A percentile compares a stretch with the other conserved stretches of the same genome.
These are phyloP conservation scores for Spongiforma sp. DNA, from an alignment of 1,284 basidiomycete species.

Conservation along the genomic window DNA sequence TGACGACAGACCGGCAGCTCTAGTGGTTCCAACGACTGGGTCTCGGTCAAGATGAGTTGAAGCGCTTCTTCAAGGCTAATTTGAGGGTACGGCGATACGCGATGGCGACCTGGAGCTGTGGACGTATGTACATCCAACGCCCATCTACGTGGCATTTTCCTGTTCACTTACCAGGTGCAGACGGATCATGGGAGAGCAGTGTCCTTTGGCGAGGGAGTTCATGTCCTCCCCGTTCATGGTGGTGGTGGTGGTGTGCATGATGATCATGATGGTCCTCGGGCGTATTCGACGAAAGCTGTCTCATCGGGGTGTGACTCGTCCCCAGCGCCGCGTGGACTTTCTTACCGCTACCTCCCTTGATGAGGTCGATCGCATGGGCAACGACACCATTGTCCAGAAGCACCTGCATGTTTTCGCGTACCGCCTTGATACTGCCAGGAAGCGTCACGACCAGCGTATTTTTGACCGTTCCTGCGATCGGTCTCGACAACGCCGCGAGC, in stretches of 20 bases:
- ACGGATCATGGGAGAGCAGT: slow-evolving; percentile 70
- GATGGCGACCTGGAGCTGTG: slow-evolving; percentile 67
- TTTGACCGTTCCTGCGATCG: slow-evolving; percentile 75
- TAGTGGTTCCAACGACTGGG: slow-evolving; percentile 48
- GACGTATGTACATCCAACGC: not conserved
- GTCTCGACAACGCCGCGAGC: slow-evolving; percentile 81
- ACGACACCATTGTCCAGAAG: slow-evolving; percentile 64
- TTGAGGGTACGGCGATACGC: slow-evolving; percentile 79
- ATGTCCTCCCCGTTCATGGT: slow-evolving; percentile 51
- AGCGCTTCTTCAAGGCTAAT: slow-evolving; percentile 73
- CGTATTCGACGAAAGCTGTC: slow-evolving; percentile 13
- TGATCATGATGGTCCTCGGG: slow-evolving; percentile 43
- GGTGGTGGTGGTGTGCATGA: slow-evolving; percentile 43
- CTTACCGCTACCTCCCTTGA: slow-evolving; percentile 71
- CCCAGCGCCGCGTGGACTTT: slow-evolving; percentile 56
- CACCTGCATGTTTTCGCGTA: slow-evolving; percentile 75
- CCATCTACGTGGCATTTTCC: not conserved
- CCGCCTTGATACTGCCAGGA: slow-evolving; percentile 86
- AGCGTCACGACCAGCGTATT: slow-evolving; percentile 78
- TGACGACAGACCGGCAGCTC: slow-evolving; percentile 42
- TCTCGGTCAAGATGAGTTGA: slow-evolving; percentile 56
- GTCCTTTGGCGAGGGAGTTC: slow-evolving; percentile 55
- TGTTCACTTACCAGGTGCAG: slow-evolving; percentile 56
- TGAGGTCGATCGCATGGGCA: slow-evolving; percentile 77
- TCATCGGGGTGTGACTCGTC: slow-evolving; percentile 24